phyloP scores from a whole-genome alignment of 352 stramenopile species.

The Bremia lactucae region DNA sequence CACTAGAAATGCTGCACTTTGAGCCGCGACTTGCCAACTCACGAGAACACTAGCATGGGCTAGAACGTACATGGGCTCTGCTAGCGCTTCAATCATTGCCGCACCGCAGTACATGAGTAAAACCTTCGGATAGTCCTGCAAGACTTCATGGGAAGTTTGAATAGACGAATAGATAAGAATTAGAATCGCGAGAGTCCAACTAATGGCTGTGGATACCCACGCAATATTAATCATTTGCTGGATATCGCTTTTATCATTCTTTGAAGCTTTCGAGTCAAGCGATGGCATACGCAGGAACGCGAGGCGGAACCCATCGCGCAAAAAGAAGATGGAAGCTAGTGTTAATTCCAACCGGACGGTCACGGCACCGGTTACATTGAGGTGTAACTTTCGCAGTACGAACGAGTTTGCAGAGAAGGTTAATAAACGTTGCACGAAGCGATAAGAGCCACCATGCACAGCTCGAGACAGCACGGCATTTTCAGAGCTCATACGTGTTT shows the following conservation, averaged over 20 bases:
- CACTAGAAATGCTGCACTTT: conserved; percentile 64
- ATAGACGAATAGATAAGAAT: conserved; percentile 20
- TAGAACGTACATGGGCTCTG: conserved; percentile 77
- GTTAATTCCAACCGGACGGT: conserved; percentile 84
- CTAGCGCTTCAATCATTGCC: conserved; percentile 67
- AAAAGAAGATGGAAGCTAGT: conserved; percentile 80
- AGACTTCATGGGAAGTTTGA: no score
- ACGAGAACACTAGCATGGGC: conserved; percentile 69
- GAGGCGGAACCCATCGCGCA: conserved; percentile 85
- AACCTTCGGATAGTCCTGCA: conserved; percentile 41
- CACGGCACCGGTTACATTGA: conserved; percentile 68
- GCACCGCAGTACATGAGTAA: conserved; percentile 67
- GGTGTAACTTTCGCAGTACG: conserved; percentile 56
- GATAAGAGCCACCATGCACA: conserved; percentile 56
- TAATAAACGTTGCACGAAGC: conserved; percentile 74
- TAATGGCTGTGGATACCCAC: conserved; percentile 63
- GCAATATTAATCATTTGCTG: conserved; percentile 66
- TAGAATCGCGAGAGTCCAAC: conserved; percentile 33
- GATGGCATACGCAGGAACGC: conserved; percentile 74
- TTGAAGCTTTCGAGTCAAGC: conserved; percentile 24
- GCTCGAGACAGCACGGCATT: conserved; percentile 32
- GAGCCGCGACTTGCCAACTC: conserved; percentile 71
- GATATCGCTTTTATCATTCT: conserved; percentile 14
- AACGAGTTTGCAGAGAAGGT: conserved; percentile 82
- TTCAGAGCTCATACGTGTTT: conserved; percentile 7